Conservation (phyloP, 192 early-diverging fungal species). For the Umbelopsis ramanniana region DNA sequence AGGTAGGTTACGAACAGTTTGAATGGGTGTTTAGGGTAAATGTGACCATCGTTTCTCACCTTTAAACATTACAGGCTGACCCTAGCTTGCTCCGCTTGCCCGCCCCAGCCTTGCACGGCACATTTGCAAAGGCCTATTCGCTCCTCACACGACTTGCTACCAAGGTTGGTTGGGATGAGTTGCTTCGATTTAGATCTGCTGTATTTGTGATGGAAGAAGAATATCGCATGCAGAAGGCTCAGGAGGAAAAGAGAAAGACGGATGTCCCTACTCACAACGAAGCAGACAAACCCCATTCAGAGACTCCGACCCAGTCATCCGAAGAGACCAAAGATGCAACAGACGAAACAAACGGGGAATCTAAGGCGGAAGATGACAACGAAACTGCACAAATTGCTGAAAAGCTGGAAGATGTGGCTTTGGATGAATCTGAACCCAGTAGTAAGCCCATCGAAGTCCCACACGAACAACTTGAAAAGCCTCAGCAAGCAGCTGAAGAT, state of each 20-base stretch:
- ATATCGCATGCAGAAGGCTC: constrained; percentile 77
- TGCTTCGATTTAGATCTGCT: constrained; percentile 80
- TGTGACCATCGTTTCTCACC: neutral
- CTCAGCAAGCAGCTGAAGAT: constrained; percentile 52
- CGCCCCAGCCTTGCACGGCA: constrained; percentile 89
- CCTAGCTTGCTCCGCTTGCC: constrained; percentile 82
- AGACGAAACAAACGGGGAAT: constrained; percentile 9
- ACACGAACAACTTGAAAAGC: constrained; percentile 42
- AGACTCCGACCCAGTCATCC: constrained; percentile 15
- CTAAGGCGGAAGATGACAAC: constrained; percentile 33
- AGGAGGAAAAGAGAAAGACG: constrained; percentile 67
- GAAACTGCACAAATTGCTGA: constrained; percentile 36
- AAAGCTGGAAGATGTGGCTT: constrained; percentile 46
- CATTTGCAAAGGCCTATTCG: constrained; percentile 88
- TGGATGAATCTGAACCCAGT: constrained; percentile 32
- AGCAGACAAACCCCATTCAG: constrained; percentile 41
- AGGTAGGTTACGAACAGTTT: constrained; percentile 36
- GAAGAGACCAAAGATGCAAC: constrained; percentile 10
- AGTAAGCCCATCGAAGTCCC: constrained; percentile 27
- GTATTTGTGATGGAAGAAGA: constrained; percentile 99
- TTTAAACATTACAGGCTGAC: constrained; percentile 43
- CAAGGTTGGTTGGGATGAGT: constrained; percentile 95
- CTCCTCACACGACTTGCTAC: constrained; percentile 80
- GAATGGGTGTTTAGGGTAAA: too few relatives aligned
- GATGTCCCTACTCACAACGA: constrained; percentile 37